Percentiles rank a stretch among this genome's conserved stretches.
Evolutionary conservation across 2,329 filamentous ascomycete genomes (phyloP).

Genomic region (Amesomyces nigricolor): DNA sequence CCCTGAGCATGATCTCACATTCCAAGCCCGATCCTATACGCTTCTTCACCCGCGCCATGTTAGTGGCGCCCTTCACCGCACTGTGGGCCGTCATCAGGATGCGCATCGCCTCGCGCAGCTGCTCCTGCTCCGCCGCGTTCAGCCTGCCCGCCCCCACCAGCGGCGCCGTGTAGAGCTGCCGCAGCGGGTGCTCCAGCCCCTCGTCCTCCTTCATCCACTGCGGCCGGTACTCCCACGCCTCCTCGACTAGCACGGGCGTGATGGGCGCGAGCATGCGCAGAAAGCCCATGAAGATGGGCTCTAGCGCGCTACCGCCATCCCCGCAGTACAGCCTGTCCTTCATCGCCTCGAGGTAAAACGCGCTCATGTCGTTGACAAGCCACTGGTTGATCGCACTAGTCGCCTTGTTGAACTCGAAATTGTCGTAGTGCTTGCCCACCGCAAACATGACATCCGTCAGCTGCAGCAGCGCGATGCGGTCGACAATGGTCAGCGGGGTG

Average conservation of each 20-base stretch:
- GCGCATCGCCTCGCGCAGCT: slow-evolving; percentile 40
- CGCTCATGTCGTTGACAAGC: slow-evolving; percentile 76
- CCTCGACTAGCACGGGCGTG: slow-evolving; percentile 77
- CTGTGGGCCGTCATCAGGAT: slow-evolving; percentile 52
- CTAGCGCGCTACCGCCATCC: slow-evolving; percentile 57
- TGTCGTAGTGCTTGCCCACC: slow-evolving; percentile 59
- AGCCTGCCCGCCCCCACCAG: slow-evolving; percentile 39
- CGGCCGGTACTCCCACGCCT: slow-evolving; percentile 77
- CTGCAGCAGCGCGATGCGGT: slow-evolving; percentile 73
- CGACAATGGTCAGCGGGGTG: slow-evolving; percentile 52
- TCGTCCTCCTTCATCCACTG: slow-evolving; percentile 50
- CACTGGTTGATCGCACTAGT: slow-evolving; percentile 70
- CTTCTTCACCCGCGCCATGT: slow-evolving; percentile 65
- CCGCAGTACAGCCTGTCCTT: slow-evolving; percentile 92
- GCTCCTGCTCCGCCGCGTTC: slow-evolving; percentile 31
- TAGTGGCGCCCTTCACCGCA: slow-evolving; percentile 69
- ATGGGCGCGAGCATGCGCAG: slow-evolving; percentile 75
- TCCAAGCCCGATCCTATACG: slow-evolving; percentile 76
- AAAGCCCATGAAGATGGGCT: slow-evolving; percentile 65
- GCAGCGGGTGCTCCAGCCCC: slow-evolving; percentile 37
- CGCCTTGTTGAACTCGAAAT: slow-evolving; percentile 78
- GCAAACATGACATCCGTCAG: slow-evolving; percentile 59
- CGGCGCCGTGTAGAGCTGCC: slow-evolving; percentile 42
- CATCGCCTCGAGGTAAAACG: slow-evolving; percentile 87
- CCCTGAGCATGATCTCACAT: slow-evolving; percentile 57